Percentiles rank a stretch among this genome's conserved stretches.
Conservation (phyloP, 495 filamentous ascomycete species). For the Choiromyces venosus region DNA sequence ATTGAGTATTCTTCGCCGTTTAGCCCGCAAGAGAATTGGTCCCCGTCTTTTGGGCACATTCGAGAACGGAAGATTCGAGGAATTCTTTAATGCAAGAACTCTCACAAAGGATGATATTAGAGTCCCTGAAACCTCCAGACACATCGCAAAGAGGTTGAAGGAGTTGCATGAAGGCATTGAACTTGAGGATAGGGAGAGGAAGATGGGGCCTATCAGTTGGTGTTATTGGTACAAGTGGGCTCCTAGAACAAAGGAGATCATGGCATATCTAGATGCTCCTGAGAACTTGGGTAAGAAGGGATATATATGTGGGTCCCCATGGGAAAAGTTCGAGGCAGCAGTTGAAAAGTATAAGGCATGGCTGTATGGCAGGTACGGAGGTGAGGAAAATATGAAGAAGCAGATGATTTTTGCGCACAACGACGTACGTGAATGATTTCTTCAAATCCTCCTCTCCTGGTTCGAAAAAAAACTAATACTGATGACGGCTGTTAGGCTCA, state of each 20-base stretch:
- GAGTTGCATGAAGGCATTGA: constrained; percentile 94
- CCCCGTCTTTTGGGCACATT: constrained; percentile 92
- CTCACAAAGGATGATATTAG: constrained; percentile 72
- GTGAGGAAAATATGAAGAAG: constrained; percentile 58
- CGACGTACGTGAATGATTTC: constrained; percentile 59
- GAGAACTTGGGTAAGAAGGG: constrained; percentile 63
- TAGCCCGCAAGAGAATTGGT: constrained; percentile 87
- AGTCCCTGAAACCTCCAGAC: constrained; percentile 72
- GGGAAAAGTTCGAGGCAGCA: constrained; percentile 67
- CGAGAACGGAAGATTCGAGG: constrained; percentile 90
- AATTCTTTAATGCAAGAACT: constrained; percentile 70
- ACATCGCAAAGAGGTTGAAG: constrained; percentile 97
- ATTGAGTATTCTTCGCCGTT: constrained; percentile 73
- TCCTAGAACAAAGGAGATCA: constrained; percentile 67
- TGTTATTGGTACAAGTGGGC: constrained; percentile 96
- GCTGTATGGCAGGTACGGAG: constrained; percentile 67
- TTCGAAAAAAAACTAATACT: constrained; percentile 16
- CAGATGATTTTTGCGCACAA: constrained; percentile 92
- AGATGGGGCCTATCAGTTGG: constrained; percentile 76
- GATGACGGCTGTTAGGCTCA: constrained; percentile 61
- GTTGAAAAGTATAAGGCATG: constrained; percentile 74
- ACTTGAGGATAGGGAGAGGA: constrained; percentile 67
- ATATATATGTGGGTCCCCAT: constrained; percentile 77
- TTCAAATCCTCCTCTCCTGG: neutral
- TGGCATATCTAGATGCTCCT: constrained; percentile 61